Base-by-base conservation (phyloP, 306 rosid genomes). In the Sindora glabra region DNA sequence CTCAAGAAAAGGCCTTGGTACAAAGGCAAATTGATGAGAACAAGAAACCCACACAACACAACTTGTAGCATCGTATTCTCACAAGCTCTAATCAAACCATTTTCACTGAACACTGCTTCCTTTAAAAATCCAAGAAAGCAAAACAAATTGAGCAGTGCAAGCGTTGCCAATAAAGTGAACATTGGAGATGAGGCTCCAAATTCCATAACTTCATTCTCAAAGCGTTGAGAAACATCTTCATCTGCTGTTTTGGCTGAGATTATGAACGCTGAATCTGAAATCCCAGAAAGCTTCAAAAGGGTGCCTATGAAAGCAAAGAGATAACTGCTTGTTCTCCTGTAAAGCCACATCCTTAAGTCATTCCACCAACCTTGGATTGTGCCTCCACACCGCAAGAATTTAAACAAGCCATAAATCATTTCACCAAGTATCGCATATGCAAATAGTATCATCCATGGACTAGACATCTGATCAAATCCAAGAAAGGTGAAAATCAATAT, bases 291-390 rank as follows among this genome's bases (percentile, higher is more conserved):
- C 68, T 79, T 73, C 44, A 83, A 72, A 46, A 75, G 44, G 12
- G 80, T 76, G 62, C 85, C 95, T 8, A 67, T 32, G 49, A 78
- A 73, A 8, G 83, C 88, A 74, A 83, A 88, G 13, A 81, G 65
- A 64, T 77, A 91, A 52, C 89, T 79, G 59, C 82, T 76, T 63
- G 83, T 63, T 74, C 95, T 69, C 75, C 83, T 88, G 77, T 88
- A 91, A 1, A 91, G 75, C 87, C 98, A 83, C 3, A 91, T 88
- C 9, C 95, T 27, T 32, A 67, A 79, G 0, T 86, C 85, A 74
- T 91, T 88, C 98, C 96, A 91, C 98, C 96, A 91, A 3, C 95
- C 95, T n/a, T 69, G 33, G 17, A 76, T 16, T 52, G 95, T 91
- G 33, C 96, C 96, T 14, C 86, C 89, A 64, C 25, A 50, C 64